These are phyloP conservation scores for Uronychia binucleata DNA, from an alignment of 73 alveolate species.

Conservation along the genomic window DNA sequence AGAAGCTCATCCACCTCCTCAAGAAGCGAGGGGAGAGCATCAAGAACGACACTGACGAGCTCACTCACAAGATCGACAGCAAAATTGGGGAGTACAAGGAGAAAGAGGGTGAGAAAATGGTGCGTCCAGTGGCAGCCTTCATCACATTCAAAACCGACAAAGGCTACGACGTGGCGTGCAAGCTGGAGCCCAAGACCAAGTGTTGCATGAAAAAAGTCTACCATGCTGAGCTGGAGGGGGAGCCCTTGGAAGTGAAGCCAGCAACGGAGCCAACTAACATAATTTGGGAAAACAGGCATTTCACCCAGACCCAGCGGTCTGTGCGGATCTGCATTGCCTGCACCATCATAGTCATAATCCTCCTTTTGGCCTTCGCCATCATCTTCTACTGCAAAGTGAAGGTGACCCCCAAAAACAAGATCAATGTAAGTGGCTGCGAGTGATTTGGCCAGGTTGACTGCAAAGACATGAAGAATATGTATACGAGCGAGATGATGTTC, in stretches of 20 bases:
- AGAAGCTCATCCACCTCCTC: constrained; percentile 21
- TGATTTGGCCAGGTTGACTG: not conserved
- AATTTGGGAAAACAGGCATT: constrained; percentile 62
- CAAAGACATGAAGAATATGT: not conserved
- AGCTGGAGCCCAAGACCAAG: constrained; percentile 1
- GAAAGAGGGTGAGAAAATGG: not conserved
- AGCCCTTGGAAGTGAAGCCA: constrained; percentile 10
- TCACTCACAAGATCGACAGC: constrained; percentile 10
- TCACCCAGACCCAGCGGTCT: constrained; percentile 1
- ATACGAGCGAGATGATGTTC: not conserved
- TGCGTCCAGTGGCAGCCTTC: constrained; percentile 57
- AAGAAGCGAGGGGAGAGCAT: constrained; percentile 44
- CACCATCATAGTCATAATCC: not conserved
- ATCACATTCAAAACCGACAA: constrained; percentile 52
- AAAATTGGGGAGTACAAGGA: constrained; percentile 16
- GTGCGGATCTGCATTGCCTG: not conserved
- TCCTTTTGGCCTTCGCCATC: not conserved
- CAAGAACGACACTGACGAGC: not conserved
- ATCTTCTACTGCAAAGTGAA: not conserved
- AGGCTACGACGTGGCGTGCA: constrained; percentile 17
- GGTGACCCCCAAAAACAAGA: not conserved
- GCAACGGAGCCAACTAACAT: constrained; percentile 60
- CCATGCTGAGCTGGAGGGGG: constrained; percentile 5
- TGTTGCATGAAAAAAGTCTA: not conserved
- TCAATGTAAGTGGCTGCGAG: not conserved